Percentiles rank a stretch among this genome's conserved stretches.
Evolutionary conservation across 495 filamentous ascomycete species (phyloP).

Genomic region (Articulospora tetracladia): DNA sequence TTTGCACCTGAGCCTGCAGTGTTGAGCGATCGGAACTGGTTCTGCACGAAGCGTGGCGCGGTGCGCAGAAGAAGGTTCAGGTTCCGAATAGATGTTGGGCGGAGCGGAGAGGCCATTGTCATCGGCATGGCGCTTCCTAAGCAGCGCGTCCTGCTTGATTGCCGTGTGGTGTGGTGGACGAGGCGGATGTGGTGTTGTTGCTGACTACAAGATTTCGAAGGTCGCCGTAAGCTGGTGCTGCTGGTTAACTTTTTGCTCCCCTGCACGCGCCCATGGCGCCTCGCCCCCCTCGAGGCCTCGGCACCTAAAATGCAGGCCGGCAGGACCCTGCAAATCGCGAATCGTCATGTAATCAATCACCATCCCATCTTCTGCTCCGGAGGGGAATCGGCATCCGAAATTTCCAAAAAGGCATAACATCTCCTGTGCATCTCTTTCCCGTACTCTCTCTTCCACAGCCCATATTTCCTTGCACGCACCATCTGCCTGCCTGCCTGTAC

Average conservation of each 20-base stretch:
- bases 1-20: slow-evolving; percentile 20
- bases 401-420: background rate
- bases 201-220: slow-evolving; percentile 16
- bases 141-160: background rate
- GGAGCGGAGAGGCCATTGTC: slow-evolving; percentile 13
- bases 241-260: too few relatives aligned
- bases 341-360: background rate
- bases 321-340: slow-evolving; percentile 2
- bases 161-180: too few relatives aligned
- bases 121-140: background rate
- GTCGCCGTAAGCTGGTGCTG: slow-evolving; percentile 18
- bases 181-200: background rate
- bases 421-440: background rate
- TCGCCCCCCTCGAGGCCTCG: background rate
- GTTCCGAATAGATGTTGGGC: slow-evolving; percentile 23
- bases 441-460: background rate
- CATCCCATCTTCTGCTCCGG: background rate
- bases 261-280: background rate
- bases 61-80: slow-evolving; percentile 26
- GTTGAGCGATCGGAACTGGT: slow-evolving; percentile 36
- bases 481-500: background rate
- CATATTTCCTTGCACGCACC: background rate
- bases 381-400: background rate
- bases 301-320: background rate
- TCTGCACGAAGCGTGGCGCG: slow-evolving; percentile 23